Evolutionary conservation across 768 basidiomycete genomes (phyloP).

Genomic region (Lentinula boryana): DNA sequence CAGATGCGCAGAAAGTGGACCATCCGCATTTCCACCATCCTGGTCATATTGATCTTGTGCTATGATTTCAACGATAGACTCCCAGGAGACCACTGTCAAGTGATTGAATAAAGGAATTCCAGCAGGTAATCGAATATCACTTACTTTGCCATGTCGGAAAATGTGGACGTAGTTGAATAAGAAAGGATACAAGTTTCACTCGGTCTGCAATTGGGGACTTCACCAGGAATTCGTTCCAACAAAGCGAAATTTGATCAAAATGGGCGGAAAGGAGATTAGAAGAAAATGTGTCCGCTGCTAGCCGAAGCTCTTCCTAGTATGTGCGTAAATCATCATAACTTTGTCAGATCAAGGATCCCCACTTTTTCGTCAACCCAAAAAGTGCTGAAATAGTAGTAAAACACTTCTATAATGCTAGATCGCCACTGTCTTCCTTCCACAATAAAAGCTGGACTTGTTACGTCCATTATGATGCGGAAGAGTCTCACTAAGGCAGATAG

Average conservation of each 20-base stretch:
- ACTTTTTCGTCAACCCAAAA: constrained; percentile 64
- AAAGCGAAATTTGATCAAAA: constrained; percentile 55
- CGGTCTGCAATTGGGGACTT: constrained; percentile 54
- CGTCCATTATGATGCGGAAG: constrained; percentile 62
- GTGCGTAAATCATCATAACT: neutral
- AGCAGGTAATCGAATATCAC: constrained; percentile 1
- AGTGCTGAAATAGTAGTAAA: constrained; percentile 52
- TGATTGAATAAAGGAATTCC: neutral
- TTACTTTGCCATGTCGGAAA: constrained; percentile 65
- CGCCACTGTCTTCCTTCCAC: constrained; percentile 68
- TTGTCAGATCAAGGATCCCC: constrained; percentile 10
- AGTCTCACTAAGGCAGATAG: constrained; percentile 46
- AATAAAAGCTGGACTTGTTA: constrained; percentile 54
- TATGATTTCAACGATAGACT: constrained; percentile 50
- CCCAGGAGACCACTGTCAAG: constrained; percentile 58
- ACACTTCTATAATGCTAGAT: constrained; percentile 51
- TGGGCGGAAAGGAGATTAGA: constrained; percentile 62
- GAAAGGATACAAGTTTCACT: constrained; percentile 51
- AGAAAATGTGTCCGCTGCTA: constrained; percentile 50
- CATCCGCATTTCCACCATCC: constrained; percentile 30
- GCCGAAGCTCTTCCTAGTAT: constrained; percentile 61
- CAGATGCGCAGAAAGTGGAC: constrained; percentile 32
- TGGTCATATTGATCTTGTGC: constrained; percentile 47
- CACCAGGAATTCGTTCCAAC: constrained; percentile 59
- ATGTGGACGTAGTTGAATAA: constrained; percentile 62